Percentiles rank a stretch among this genome's conserved stretches.
These are phyloP conservation scores for Paramyrothecium sp. DNA, from an alignment of 2,329 filamentous ascomycete genomes.

Conservation along the genomic window DNA sequence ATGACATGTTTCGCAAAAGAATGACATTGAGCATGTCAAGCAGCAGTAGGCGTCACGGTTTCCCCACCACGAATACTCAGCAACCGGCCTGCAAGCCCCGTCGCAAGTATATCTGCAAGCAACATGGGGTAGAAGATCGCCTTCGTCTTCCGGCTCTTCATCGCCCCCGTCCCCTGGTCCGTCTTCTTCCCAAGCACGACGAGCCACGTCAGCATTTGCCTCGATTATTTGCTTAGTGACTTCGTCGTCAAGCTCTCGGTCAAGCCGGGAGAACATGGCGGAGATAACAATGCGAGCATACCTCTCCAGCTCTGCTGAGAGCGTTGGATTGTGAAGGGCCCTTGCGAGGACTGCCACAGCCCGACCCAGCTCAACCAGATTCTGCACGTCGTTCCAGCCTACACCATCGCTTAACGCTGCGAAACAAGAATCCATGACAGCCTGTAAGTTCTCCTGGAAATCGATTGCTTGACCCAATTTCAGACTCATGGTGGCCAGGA, in stretches of 20 bases:
- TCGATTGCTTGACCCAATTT: background rate
- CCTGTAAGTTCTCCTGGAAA: background rate
- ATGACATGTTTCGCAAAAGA: conserved; percentile 19
- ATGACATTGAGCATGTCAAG: conserved; percentile 13
- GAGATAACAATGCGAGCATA: background rate
- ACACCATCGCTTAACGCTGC: background rate
- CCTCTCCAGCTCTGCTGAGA: background rate
- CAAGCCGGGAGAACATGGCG: background rate
- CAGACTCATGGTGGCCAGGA: background rate
- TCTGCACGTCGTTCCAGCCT: background rate
- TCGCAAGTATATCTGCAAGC: conserved; percentile 7
- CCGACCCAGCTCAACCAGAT: background rate
- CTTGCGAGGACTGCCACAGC: background rate
- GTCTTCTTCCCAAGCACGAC: background rate
- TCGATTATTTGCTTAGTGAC: background rate
- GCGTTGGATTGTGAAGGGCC: background rate
- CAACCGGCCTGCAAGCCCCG: conserved; percentile 11
- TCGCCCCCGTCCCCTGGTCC: background rate
- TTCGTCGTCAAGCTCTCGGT: background rate
- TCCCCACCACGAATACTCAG: conserved; percentile 15
- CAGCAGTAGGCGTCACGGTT: conserved; percentile 14
- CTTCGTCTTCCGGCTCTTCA: conserved; percentile 5
- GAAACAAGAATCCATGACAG: background rate
- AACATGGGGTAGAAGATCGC: conserved; percentile 5
- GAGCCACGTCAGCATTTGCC: background rate